Evolutionary conservation across 2,329 filamentous ascomycete genomes (phyloP).

Genomic region (Monilinia aucupariae): DNA sequence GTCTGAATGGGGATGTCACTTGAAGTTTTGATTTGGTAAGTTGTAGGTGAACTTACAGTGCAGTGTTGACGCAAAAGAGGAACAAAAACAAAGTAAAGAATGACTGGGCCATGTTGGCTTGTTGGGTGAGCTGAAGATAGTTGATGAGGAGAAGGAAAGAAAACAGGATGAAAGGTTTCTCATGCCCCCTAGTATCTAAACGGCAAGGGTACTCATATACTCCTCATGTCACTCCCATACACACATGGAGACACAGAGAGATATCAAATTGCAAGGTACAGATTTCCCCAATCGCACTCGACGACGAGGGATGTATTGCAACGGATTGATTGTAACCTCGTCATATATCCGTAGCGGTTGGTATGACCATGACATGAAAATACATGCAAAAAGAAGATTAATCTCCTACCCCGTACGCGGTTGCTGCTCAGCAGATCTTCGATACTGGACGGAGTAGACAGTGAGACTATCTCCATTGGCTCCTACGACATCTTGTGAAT

Average conservation of each 20-base stretch:
- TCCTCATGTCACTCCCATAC: not conserved
- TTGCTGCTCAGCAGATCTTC: not conserved
- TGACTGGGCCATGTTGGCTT: conserved; percentile 1
- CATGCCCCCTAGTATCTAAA: not conserved
- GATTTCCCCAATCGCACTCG: not conserved
- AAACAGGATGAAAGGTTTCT: not conserved
- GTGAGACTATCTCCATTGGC: not conserved
- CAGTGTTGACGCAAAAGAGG: not conserved
- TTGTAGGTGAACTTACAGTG: not conserved
- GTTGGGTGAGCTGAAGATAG: not conserved
- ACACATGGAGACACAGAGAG: not conserved
- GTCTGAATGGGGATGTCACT: not conserved
- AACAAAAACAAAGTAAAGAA: not conserved
- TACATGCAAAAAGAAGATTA: not conserved
- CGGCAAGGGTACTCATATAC: not conserved
- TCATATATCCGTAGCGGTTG: too few relatives aligned
- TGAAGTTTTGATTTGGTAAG: not conserved
- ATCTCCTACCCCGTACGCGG: not conserved
- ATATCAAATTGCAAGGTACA: not conserved
- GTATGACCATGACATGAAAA: not conserved
- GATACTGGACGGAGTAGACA: not conserved
- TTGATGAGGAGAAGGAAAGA: not conserved
- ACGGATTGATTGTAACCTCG: not conserved
- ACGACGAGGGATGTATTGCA: not conserved
- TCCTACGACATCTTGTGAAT: not conserved